Base-by-base conservation (phyloP, 2,329 filamentous ascomycete genomes). In the Paecilomyces variotii region DNA sequence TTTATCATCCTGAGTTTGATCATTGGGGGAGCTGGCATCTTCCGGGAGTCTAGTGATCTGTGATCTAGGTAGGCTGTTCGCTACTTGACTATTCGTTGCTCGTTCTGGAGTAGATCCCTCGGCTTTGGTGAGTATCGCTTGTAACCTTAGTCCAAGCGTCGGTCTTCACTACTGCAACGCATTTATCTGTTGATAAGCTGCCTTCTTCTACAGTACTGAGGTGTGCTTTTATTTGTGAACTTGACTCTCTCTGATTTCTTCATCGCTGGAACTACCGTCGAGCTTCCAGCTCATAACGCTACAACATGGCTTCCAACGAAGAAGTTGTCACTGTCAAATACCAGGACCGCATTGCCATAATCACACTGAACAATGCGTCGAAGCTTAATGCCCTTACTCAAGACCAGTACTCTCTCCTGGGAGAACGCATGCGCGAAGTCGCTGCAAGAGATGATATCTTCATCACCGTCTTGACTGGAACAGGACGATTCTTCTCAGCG, bases 401-500 rank as follows among this genome's bases (percentile, higher is more conserved):
- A 67, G 78, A 83, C 61, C 82, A 87, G 56, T 97, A 97, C 79
- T 96, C 89, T 73, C 82, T 86, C 30, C 82, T 97, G 50, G 85
- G 88, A 1, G 81, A 84, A 65, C 81, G 85, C 54, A 77, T 99
- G 71, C 84, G 87, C 59, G 87, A 96, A 71, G 81, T 97, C 54
- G 92, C 91, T 14, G 81, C 79, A 7, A 86, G 86, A 63, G 85
- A 93, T 61, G 89, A 96, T 63, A 86, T 97, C 60, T 89, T 83
- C 69, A 86, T 96, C 66, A 97, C 93, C 2, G 80, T 97, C 10
- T 70, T 97, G 2, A 90, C 91, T 0, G 94, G 86, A 68, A 92
- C 85, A 60, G 93, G 93, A 11, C 81, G 82, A 2, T 87, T 80
- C 73, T 97, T 97, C 78, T 97, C 91, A 9, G 92, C 93, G 90